A percentile compares a stretch with the other conserved stretches of the same genome.
phyloP scores from a whole-genome alignment of 768 basidiomycete species.

The Russula lepida region DNA sequence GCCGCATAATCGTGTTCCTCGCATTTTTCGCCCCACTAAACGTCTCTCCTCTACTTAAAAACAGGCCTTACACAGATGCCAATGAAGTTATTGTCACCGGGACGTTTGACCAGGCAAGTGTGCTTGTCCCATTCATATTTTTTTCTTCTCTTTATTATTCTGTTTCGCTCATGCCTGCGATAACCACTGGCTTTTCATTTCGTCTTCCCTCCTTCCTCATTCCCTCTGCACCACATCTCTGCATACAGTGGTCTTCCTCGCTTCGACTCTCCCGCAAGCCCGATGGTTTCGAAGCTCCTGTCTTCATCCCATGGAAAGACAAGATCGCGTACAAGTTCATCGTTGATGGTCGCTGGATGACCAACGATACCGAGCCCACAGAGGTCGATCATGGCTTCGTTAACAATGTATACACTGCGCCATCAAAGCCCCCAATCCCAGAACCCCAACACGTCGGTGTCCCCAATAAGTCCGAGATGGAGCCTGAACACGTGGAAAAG shows the following conservation, averaged over 20 bases:
- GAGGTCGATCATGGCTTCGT: constrained; percentile 28
- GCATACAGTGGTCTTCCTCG: constrained; percentile 25
- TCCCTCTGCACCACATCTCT: constrained; percentile 14
- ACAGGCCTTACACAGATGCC: constrained; percentile 20
- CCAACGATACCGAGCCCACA: constrained; percentile 23
- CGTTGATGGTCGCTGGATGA: constrained; percentile 30
- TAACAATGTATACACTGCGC: constrained; percentile 28
- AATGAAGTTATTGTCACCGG: constrained; percentile 21
- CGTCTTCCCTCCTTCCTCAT: constrained; percentile 19
- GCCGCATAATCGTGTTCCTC: constrained; percentile 8
- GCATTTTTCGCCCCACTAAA: background rate
- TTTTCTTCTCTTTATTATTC: background rate
- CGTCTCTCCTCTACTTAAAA: background rate
- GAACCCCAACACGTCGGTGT: background rate
- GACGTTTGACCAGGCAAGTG: constrained; percentile 23
- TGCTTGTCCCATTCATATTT: background rate
- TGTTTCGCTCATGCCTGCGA: constrained; percentile 14
- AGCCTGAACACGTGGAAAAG: constrained; percentile 8
- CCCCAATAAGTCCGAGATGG: background rate
- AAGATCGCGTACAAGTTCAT: constrained; percentile 30
- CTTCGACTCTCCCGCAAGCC: constrained; percentile 25
- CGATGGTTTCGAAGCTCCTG: constrained; percentile 25
- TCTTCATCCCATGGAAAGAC: constrained; percentile 24
- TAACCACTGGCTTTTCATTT: constrained; percentile 17
- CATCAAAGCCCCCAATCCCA: constrained; percentile 11